Base-by-base conservation (phyloP, 1,139 yeast species). In the Wickerhamomyces sp. region DNA sequence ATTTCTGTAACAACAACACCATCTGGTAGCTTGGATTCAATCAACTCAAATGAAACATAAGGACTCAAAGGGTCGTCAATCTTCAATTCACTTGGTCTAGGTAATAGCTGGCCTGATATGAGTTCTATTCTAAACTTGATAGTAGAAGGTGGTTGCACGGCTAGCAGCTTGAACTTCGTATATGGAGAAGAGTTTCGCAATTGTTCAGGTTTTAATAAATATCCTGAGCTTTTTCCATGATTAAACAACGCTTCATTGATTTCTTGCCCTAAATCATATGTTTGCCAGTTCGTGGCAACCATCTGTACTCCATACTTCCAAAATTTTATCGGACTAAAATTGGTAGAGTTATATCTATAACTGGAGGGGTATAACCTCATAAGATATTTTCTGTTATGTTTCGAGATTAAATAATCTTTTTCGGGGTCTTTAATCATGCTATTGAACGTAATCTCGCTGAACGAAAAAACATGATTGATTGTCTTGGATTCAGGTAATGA, bases 241-340 rank as follows among this genome's bases (percentile, higher is more conserved):
- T 76, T 65, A 60, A 92, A 92, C 70, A 90, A 67, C 0, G 97
- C 87, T 50, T 85, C 86, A 58, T 89, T 90, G n/a, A 92, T 56
- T 55, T 88, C 96, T 58, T 89, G 92, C 0, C 97, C 97, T 18
- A 78, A 48, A 56, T 92, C 98, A 58, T 78, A 83, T 0, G 95
- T 84, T 61, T 92, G 98, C 97, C 97, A 94, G 56, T 92, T 92
- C 2, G 96, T 81, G 0, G 98, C 97, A 4, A 87, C 97, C 89
- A 94, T 77, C 56, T 92, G 98, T 5, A 75, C 82, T 0, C 99
- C 99, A 38, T 74, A 68, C 35, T 70, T 69, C 98, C 99, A 92
- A 54, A 77, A 88, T 0, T 63, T 63, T 5, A 86, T 64, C 0
- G 98, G 97, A 33, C 73, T 72, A 55, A 87, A 90, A 54, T 92